Evolutionary conservation across 306 rosid species (phyloP).

Genomic region (Dryas octopetala): DNA sequence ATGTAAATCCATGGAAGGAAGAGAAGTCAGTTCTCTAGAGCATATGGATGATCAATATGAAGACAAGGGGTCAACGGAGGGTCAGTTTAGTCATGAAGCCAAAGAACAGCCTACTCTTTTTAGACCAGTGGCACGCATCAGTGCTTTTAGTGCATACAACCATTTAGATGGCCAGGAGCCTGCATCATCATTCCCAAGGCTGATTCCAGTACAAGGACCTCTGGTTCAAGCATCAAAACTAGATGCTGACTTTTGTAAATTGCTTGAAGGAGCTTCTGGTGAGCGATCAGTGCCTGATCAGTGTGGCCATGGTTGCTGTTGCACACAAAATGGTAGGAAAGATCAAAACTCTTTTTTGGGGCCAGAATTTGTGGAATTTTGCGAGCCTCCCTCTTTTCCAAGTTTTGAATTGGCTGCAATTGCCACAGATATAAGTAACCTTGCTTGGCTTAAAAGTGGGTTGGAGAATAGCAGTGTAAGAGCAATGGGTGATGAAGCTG

Average conservation of each 20-base stretch:
- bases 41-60: constrained; percentile 49
- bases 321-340: constrained; percentile 31
- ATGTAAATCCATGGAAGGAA: constrained; percentile 66
- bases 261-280: constrained; percentile 52
- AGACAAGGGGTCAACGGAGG: constrained; percentile 43
- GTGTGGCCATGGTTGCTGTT: constrained; percentile 86
- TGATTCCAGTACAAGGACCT: constrained; percentile 68
- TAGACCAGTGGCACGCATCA: constrained; percentile 73
- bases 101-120: constrained; percentile 64
- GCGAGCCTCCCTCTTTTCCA: constrained; percentile 70
- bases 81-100: constrained; percentile 42
- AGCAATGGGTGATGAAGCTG: constrained; percentile 60
- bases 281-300: constrained; percentile 56
- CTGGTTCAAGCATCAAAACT: constrained; percentile 52
- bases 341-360: constrained; percentile 62
- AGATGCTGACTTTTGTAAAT: constrained; percentile 53
- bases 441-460: constrained; percentile 97
- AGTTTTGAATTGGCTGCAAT: constrained; percentile 91
- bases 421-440: constrained; percentile 84
- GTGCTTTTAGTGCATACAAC: constrained; percentile 75
- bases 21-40: constrained; percentile 62
- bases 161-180: constrained; percentile 50
- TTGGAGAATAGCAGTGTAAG: constrained; percentile 75
- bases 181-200: constrained; percentile 40
- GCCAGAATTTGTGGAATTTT: constrained; percentile 79